Conservation (phyloP, 352 stramenopile species). For the Phytophthora capsici region DNA sequence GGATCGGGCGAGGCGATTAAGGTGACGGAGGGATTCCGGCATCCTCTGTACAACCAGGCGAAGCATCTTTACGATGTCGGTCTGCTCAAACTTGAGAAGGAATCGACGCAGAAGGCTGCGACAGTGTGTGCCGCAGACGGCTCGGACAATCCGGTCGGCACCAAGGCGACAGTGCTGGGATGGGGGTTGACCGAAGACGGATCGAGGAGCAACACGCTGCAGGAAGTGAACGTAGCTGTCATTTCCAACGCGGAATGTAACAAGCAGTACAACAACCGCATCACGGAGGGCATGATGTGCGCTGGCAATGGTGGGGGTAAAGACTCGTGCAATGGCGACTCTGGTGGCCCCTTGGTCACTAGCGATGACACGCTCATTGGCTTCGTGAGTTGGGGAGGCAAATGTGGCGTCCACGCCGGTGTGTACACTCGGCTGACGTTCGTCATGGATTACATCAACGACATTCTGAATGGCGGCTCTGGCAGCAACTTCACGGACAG, state of each 20-base stretch:
- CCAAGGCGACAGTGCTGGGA: constrained; percentile 54
- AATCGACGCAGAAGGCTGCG: constrained; percentile 33
- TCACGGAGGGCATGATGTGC: constrained; percentile 66
- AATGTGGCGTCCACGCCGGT: constrained; percentile 52
- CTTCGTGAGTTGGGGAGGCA: constrained; percentile 65
- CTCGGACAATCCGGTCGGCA: constrained; percentile 52
- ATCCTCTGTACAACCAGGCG: constrained; percentile 36
- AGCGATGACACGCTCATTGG: constrained; percentile 54
- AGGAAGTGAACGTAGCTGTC: constrained; percentile 58
- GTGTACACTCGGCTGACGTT: constrained; percentile 62
- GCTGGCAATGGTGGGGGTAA: constrained; percentile 53
- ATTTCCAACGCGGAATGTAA: constrained; percentile 63
- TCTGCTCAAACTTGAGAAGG: constrained; percentile 36
- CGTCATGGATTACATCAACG: constrained; percentile 56
- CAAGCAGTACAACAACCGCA: constrained; percentile 58
- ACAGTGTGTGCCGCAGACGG: constrained; percentile 46
- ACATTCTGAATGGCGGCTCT: constrained; percentile 26
- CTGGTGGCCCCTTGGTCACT: constrained; percentile 56
- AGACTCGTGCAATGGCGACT: constrained; percentile 72
- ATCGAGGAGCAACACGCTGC: constrained; percentile 32
- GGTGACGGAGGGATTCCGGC: constrained; percentile 26
- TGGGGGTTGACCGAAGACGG: constrained; percentile 58
- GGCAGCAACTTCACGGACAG: constrained; percentile 26
- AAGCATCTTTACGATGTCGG: constrained; percentile 35
- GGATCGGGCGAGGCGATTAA: constrained; percentile 27